Evolutionary conservation across 2,329 filamentous ascomycete genomes (phyloP), one percentile per base, ranked within the genome.

Genomic region (Ophiostoma tasmaniense): DNA sequence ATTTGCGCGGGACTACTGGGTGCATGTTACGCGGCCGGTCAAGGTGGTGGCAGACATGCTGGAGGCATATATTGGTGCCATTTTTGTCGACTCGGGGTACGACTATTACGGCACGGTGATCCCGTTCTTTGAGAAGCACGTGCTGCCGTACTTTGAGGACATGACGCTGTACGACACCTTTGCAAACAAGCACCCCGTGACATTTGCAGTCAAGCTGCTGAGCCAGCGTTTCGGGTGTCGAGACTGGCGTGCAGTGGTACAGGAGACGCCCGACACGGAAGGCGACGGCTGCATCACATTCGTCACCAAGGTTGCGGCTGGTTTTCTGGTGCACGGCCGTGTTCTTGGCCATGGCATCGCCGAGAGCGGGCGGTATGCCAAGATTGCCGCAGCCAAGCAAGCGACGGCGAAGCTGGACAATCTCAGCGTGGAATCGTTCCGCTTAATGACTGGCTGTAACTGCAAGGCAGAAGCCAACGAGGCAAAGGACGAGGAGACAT

Each of bases 41-140:
- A 95, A 95, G 74, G 83, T 80, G 67, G 85, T 98, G 6, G 87
- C 93, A 0, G 95, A 99, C 77, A 86, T 97, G 50, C 83, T 98
- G 3, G 95, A 99, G 81, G 87, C 94, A 0, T 95, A 93, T 74
- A 80, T 97, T 2, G 95, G 93, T 1, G 94, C 94, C 25, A 83
- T 97, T 28, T 98, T 98, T 76, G 90, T 99, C 13, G 95, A 99
- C 78, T 90, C 91, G 0, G 82, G 84, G 64, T 98, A 94, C 79
- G 81, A 95, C 75, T 97, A 90, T 77, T 97, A 89, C 77, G 77
- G 77, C 14, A 82, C 88, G 22, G 90, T 98, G 0, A 86, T 90
- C 71, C 76, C 76, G 0, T 98, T 99, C 79, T 97, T 97, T 78
- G 79, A 86, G n/a, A 76, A 74, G 17, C 87, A 93, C 72, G 85